Evolutionary conservation across 2,329 filamentous ascomycete species (phyloP), one percentile per base, ranked within the genome.

Genomic region (Aspergillus brasiliensis): DNA sequence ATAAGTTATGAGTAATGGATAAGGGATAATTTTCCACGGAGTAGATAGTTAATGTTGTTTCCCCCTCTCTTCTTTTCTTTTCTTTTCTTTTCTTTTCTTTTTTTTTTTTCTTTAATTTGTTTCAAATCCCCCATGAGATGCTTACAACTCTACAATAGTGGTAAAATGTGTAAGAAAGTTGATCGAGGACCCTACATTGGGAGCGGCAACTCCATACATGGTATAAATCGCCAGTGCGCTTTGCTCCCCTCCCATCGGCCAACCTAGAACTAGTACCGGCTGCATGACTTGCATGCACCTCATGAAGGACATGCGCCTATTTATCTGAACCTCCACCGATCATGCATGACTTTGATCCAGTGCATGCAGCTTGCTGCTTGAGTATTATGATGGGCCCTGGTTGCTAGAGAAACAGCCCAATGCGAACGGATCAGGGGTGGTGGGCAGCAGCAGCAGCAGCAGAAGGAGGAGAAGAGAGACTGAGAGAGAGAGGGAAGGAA

Each of bases 331-430:
- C 10, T 17, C 46, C 46, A 49, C 46, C 25, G 15, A 49, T 27
- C 46, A 49, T 49, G 46, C 46, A 49, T 27, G n/a, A 15, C 15
- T 27, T 31, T 10, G 25, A 19, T 28, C 46, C 25, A 31, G 27
- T n/a, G 25, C 46, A 49, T 49, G 46, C 46, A 49, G 46, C 46
- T 49, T 49, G 46, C 15, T 28, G 40, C 40, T 42, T 42, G 38
- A 4, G n/a, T 15, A 19, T 17, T 42, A 34, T 42, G 17, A 4
- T 15, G 23, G 23, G 13, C 5, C 42, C 42, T n/a, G 8, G 21
- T 48, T 44, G 40, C 44, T n/a, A 17, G 46, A 49, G 25, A 49
- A 44, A 44, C 40, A 28, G 25, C 19, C 10, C 46, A 31, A 10
- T n/a, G 46, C 15, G 25, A 49, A 28, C 25, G 46, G 25, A 15